phyloP scores from a whole-genome alignment of 108 stramenopile genomes.

The Cyclotella cryptica region DNA sequence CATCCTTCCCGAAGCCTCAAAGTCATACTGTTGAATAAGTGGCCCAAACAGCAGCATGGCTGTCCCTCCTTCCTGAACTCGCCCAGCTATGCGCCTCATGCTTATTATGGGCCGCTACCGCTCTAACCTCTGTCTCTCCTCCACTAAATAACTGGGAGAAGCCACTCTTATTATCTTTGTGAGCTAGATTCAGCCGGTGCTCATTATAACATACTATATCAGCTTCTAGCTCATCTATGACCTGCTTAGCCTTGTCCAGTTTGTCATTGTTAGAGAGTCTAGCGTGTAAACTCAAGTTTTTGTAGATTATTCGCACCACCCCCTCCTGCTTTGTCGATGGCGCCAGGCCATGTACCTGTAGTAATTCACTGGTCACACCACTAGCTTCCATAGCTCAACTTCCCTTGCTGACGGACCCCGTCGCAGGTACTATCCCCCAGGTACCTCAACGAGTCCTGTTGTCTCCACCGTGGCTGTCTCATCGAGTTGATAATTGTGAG shows the following conservation, averaged over 20 bases:
- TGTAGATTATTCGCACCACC: neutral
- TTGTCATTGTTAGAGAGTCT: slow-evolving; percentile 7
- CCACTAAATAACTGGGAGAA: slow-evolving; percentile 11
- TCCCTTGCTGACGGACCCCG: neutral
- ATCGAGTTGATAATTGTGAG: too few relatives aligned
- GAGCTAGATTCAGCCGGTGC: neutral
- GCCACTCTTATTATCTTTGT: slow-evolving; percentile 17
- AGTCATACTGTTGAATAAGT: neutral
- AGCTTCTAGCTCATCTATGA: slow-evolving; percentile 20
- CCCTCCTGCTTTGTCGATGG: too few relatives aligned
- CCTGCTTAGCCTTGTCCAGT: neutral
- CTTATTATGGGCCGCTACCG: neutral
- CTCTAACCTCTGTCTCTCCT: slow-evolving; percentile 3
- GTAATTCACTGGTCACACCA: neutral
- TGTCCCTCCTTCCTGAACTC: neutral
- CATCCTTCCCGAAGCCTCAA: neutral
- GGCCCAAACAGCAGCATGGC: neutral
- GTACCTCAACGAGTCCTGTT: neutral
- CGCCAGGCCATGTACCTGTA: neutral
- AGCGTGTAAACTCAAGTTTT: neutral
- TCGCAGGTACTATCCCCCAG: too few relatives aligned
- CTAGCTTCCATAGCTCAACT: neutral
- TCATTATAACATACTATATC: slow-evolving; percentile 15
- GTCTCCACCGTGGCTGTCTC: slow-evolving; percentile 14
- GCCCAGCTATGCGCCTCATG: neutral